Evolutionary conservation across 495 filamentous ascomycete species (phyloP), one percentile per base, ranked within the genome.

Genomic region (Neurospora discreta): DNA sequence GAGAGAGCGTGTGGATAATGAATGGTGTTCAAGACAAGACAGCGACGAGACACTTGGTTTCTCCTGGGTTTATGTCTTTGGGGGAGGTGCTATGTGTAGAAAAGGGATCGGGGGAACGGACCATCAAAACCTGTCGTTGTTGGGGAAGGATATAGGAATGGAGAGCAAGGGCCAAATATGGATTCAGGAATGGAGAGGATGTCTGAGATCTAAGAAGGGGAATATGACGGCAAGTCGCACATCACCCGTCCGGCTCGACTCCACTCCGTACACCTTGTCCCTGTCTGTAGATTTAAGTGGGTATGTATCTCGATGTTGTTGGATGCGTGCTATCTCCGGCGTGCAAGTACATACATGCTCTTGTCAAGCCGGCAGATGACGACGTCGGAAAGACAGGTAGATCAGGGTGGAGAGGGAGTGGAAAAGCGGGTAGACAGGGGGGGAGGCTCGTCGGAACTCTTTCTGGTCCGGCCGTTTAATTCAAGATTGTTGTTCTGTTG

Each of bases 401-500:
- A 65, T 65, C 52, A 26, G 3, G 11, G 52, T 33, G 44, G 69
- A 65, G 33, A 74, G 39, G 67, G 52, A 60, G 69, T 72, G 69
- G 58, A 73, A 36, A 36, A 58, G 71, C 58, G 69, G 74, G 52
- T 39, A 70, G 71, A 43, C 73, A 79, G 78, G 73, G 74, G 76
- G 40, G 33, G n/a, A n/a, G 33, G 71, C 16, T 3, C 6, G 52
- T 33, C 52, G 18, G 52, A 60, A 30, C 52, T 30, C 52, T 40
- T 46, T 71, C 68, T 75, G 71, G 69, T 60, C 70, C 69, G 73
- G 74, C 77, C 76, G 79, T 80, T 79, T 74, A 76, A 80, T 77
- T 77, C 78, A 76, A 78, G 79, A 80, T 80, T 77, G 52, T 65
- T 65, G 33, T 65, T 26, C 73, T 76, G 78, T 77, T 76, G 78